Conservation (phyloP, 2,329 filamentous ascomycete species). For the Zarea fungicola region DNA sequence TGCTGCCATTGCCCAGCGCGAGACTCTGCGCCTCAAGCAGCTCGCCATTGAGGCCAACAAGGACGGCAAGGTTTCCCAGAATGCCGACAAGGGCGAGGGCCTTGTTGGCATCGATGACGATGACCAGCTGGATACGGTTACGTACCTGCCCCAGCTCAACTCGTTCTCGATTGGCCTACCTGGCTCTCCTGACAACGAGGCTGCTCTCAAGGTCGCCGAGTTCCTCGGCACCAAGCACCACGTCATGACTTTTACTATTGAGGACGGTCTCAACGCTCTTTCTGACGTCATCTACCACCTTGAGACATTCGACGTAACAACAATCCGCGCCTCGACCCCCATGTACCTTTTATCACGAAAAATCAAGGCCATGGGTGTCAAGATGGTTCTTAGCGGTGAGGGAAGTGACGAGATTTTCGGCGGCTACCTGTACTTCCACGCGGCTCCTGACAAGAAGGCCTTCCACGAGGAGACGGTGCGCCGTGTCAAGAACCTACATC, state of each 20-base stretch:
- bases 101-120: constrained; percentile 93
- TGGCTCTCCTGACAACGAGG: constrained; percentile 84
- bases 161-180: constrained; percentile 98
- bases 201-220: constrained; percentile 87
- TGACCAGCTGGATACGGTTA: constrained; percentile 82
- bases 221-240: constrained; percentile 98
- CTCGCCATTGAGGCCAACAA: constrained; percentile 48
- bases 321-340: constrained; percentile 93
- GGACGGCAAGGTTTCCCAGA: constrained; percentile 41
- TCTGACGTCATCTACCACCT: constrained; percentile 98
- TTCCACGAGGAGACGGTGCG: constrained; percentile 95
- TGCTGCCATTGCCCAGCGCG: constrained; percentile 89
- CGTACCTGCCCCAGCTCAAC: constrained; percentile 90
- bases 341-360: constrained; percentile 98
- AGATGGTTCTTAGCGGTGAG: constrained; percentile 98
- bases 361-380: constrained; percentile 99
- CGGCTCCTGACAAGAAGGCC: constrained; percentile 81
- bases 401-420: constrained; percentile 98
- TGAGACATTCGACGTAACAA: constrained; percentile 96
- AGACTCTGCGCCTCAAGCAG: constrained; percentile 73
- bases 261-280: constrained; percentile 93
- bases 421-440: constrained; percentile 98
- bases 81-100: constrained; percentile 59
- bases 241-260: constrained; percentile 95
- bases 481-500: constrained; percentile 91